A percentile compares a stretch with the other conserved stretches of the same genome.
Conservation (phyloP, 2,329 filamentous ascomycete genomes). For the Cercospora sp. region DNA sequence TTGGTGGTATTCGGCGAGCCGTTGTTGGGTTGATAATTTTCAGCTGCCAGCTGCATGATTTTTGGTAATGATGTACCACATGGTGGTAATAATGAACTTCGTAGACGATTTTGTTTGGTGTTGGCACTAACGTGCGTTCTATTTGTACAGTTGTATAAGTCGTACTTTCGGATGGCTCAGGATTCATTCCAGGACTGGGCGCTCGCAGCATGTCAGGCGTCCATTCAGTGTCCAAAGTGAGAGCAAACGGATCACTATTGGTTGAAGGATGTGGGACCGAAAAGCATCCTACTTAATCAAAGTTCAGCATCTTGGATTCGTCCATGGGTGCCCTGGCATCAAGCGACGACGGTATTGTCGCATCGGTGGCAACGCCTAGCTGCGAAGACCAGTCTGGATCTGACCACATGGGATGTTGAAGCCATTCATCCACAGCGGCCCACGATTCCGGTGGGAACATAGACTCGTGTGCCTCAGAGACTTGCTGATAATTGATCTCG, state of each 20-base stretch:
- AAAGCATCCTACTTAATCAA: background rate
- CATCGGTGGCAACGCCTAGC: too few species aligned
- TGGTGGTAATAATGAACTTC: background rate
- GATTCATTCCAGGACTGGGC: background rate
- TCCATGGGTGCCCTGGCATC: background rate
- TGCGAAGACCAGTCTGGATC: too few species aligned
- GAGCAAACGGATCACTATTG: background rate
- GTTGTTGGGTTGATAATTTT: background rate
- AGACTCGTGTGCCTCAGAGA: too few species aligned
- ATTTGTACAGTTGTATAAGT: background rate
- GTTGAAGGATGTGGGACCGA: background rate
- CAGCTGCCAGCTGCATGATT: background rate
- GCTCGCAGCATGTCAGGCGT: background rate
- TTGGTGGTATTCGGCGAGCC: background rate
- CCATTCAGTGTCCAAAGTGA: background rate
- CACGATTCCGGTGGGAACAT: too few species aligned
- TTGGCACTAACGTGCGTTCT: background rate
- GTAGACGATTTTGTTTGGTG: background rate
- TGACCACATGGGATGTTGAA: too few species aligned
- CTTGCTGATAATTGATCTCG: too few species aligned
- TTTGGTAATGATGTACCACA: background rate
- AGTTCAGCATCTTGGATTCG: background rate
- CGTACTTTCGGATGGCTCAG: background rate
- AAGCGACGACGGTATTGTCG: too few species aligned
- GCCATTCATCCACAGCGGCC: too few species aligned